These are phyloP conservation scores for Fusarium sp. DNA, from an alignment of 2,329 filamentous ascomycete species.

Conservation along the genomic window DNA sequence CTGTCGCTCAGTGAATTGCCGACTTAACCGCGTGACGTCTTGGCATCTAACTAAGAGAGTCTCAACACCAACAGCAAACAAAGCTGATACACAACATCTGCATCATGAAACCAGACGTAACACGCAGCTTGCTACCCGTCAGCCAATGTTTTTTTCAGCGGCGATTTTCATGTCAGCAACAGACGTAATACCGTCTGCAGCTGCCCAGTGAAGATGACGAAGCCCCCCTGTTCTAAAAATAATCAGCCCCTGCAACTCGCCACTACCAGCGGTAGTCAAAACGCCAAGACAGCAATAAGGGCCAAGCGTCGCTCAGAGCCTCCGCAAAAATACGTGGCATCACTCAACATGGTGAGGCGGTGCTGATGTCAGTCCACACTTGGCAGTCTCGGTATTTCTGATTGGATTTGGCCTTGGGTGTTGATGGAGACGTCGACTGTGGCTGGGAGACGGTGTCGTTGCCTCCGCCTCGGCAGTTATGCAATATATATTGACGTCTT, in stretches of 20 bases:
- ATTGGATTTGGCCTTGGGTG: constrained; percentile 14
- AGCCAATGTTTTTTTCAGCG: background rate
- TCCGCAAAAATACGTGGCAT: constrained; percentile 34
- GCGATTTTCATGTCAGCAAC: background rate
- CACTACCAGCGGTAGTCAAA: constrained; percentile 11
- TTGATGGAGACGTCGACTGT: constrained; percentile 21
- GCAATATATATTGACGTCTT: constrained; percentile 16
- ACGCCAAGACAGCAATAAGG: constrained; percentile 23
- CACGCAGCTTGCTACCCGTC: background rate
- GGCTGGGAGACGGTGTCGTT: constrained; percentile 9
- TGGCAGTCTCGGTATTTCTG: background rate
- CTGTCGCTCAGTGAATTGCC: constrained; percentile 19
- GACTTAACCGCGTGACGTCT: constrained; percentile 21
- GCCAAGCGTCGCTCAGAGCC: constrained; percentile 13
- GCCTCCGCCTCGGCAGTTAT: constrained; percentile 7
- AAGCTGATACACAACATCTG: background rate
- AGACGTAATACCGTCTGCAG: background rate
- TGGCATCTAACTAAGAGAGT: constrained; percentile 5
- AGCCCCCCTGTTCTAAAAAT: constrained; percentile 25
- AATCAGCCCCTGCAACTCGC: constrained; percentile 20
- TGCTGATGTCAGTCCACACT: constrained; percentile 21
- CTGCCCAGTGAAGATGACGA: background rate
- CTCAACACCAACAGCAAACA: constrained; percentile 2
- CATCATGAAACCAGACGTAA: background rate
- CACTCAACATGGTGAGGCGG: constrained; percentile 25